Conservation (phyloP, 192 early-diverging fungal genomes). For the Geranomyces variabilis region DNA sequence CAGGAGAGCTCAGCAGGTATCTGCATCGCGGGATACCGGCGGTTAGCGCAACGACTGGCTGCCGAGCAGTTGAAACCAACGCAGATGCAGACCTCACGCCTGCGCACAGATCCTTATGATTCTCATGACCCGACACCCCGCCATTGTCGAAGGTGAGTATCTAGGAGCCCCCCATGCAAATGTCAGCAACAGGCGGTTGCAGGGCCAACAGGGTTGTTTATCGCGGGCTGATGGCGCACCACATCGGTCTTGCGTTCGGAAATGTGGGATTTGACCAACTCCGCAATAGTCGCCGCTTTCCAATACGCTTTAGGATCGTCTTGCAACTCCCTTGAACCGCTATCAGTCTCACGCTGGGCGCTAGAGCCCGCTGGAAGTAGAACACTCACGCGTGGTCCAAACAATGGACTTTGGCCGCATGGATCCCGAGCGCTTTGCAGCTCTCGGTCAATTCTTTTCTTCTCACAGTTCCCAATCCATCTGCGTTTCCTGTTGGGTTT, state of each 20-base stretch:
- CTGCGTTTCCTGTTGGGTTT: conserved; percentile 65
- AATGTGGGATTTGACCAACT: conserved; percentile 32
- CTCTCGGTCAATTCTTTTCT: conserved; percentile 68
- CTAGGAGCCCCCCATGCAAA: conserved; percentile 15
- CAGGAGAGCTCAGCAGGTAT: conserved; percentile 7
- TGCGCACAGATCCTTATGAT: conserved; percentile 81
- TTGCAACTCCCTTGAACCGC: conserved; percentile 40
- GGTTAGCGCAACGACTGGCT: conserved; percentile 15
- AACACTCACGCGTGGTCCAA: conserved; percentile 65
- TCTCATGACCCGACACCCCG: conserved; percentile 89
- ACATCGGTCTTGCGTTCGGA: conserved; percentile 24
- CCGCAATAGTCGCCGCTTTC: conserved; percentile 39
- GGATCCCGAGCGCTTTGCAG: conserved; percentile 62
- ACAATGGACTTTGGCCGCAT: conserved; percentile 46
- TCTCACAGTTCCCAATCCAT: conserved; percentile 63
- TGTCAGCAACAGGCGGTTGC: not conserved
- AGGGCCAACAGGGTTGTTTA: not conserved
- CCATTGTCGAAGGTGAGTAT: conserved; percentile 88
- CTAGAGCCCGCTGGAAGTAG: too few relatives aligned
- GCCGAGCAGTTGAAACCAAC: not conserved
- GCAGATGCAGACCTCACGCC: conserved; percentile 64
- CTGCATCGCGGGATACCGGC: not conserved
- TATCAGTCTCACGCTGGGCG: too few relatives aligned
- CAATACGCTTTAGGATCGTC: conserved; percentile 51
- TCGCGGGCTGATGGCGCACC: conserved; percentile 7